Base-by-base conservation (phyloP, 257 asterid species). In the Plectranthus barbatus region DNA sequence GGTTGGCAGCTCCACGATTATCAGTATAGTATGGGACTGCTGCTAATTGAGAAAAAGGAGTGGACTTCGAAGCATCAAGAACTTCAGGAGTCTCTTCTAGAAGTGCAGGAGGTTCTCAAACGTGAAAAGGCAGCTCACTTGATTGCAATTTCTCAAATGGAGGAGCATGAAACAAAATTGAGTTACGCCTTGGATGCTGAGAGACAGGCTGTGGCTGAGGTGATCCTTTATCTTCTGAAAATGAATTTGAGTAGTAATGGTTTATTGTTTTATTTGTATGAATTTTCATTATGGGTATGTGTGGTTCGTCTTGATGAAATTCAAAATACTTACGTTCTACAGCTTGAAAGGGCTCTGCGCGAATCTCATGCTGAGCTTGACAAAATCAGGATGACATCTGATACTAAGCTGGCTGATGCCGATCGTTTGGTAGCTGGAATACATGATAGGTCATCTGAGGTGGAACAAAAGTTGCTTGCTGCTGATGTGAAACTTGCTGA, bases 401-500 rank as follows among this genome's bases (percentile, higher is more conserved):
- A 81, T 46, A 68, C 72, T 47, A 86, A 83, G 81, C 58, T 88
- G 73, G 85, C 94, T 14, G 78, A 86, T 63, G 98, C 96, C 36
- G 72, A 74, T 61, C 78, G 82, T 71, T 56, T 84, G 73, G 80
- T 74, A 54, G 78, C 79, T 67, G 95, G 86, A 66, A 73, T 79
- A 71, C 78, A 81, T 42, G 88, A 80, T 53, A 80, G 77, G 72
- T 88, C 94, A 47, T 60, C 76, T 41, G 87, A 91, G 64, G 85
- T 88, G 74, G 79, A 83, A 63, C 90, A 80, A 54, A 84, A 80
- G 80, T 71, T 78, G 68, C 72, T 77, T 83, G 79, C 83, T 73
- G 94, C 95, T 40, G 95, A 91, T 77, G 87, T 86, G 34, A 91
- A 79, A 72, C 91, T 88, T 77, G 85, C 96, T 11, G 95, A 86